These are phyloP conservation scores for Yamadazyma mexicana DNA, from an alignment of 1,139 yeast genomes.

Conservation along the genomic window DNA sequence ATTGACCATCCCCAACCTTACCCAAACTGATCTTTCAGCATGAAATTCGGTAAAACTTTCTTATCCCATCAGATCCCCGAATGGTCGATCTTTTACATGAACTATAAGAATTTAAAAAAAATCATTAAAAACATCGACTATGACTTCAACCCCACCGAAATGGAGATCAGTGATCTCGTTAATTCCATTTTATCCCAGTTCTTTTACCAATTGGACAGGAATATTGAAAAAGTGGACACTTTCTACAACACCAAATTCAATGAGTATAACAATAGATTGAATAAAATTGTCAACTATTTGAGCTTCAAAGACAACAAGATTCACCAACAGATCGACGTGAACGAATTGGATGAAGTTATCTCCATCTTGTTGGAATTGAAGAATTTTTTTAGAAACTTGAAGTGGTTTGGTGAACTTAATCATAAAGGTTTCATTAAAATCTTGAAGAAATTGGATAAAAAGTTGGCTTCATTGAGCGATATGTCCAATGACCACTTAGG, in stretches of 20 bases:
- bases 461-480: conserved; percentile 39
- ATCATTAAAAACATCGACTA: conserved; percentile 58
- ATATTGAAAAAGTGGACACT: conserved; percentile 76
- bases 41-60: conserved; percentile 87
- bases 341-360: conserved; percentile 73
- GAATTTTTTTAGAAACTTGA: conserved; percentile 74
- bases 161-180: conserved; percentile 25
- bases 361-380: conserved; percentile 76
- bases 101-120: conserved; percentile 83
- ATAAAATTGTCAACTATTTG: conserved; percentile 40
- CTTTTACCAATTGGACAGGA: conserved; percentile 77
- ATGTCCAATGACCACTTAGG: conserved; percentile 15
- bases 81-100: conserved; percentile 80
- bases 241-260: conserved; percentile 72
- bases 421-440: conserved; percentile 89
- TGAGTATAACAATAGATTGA: conserved; percentile 73
- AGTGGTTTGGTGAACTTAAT: conserved; percentile 93
- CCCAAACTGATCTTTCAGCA: conserved; percentile 18
- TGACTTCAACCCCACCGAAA: conserved; percentile 35
- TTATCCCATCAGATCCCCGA: conserved; percentile 89
- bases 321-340: conserved; percentile 35
- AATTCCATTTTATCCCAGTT: conserved; percentile 55
- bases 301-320: conserved; percentile 27
- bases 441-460: conserved; percentile 87
- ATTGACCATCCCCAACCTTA: too few species aligned